Conservation (phyloP, 371 early-diverging fungal genomes). For the Haplosporangium sp. region DNA sequence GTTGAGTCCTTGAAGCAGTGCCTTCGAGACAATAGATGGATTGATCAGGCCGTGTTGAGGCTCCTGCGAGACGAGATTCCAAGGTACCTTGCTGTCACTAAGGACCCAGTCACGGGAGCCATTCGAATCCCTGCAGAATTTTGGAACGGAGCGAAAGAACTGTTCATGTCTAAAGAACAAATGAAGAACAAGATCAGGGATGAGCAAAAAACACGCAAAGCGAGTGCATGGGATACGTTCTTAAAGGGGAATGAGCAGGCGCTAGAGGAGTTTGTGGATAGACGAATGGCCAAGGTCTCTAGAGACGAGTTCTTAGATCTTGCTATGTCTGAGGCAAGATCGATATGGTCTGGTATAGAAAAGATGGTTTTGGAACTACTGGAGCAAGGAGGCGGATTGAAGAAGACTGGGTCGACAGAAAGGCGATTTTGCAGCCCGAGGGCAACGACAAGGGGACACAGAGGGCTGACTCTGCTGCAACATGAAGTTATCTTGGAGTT, state of each 20-base stretch:
- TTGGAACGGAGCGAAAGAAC: constrained; percentile 11
- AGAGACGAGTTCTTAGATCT: constrained; percentile 15
- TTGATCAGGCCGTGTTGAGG: constrained; percentile 16
- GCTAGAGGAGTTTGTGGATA: constrained; percentile 6
- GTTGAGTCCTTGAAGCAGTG: constrained; percentile 1
- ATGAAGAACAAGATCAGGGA: neutral
- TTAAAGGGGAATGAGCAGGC: constrained; percentile 22
- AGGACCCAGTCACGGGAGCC: constrained; percentile 10
- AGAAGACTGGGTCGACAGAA: neutral
- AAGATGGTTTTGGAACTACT: neutral
- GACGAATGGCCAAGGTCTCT: constrained; percentile 8
- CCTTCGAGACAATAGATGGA: constrained; percentile 11
- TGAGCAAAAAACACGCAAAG: neutral
- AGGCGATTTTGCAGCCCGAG: neutral
- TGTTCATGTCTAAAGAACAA: constrained; percentile 4
- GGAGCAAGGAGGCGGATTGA: neutral
- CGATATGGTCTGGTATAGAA: constrained; percentile 20
- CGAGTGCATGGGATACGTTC: constrained; percentile 12
- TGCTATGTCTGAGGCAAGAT: constrained; percentile 13
- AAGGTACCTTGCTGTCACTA: constrained; percentile 4
- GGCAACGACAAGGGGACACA: neutral
- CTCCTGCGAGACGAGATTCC: constrained; percentile 12
- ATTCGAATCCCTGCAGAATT: constrained; percentile 15
- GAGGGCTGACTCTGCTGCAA: too few species aligned
- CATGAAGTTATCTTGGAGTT: constrained; percentile 12